Conservation (phyloP, 768 basidiomycete genomes). For the Lentinula edodes region DNA sequence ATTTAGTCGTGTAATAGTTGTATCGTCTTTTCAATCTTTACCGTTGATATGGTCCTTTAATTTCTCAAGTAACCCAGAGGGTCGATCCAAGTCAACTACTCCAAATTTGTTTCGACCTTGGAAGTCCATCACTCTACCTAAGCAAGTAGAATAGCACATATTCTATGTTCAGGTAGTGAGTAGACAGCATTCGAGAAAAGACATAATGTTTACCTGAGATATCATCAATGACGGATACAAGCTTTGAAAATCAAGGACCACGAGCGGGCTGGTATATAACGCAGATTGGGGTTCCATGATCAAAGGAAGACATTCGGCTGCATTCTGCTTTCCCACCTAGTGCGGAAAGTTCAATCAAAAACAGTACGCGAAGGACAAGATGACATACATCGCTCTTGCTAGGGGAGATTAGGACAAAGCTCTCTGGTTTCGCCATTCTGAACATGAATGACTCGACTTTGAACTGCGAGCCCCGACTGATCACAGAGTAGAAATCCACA, state of each 20-base stretch:
- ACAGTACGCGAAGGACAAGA: not conserved
- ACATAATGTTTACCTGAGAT: conserved; percentile 29
- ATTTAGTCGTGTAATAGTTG: not conserved
- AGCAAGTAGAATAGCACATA: conserved; percentile 93
- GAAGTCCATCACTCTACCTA: conserved; percentile 85
- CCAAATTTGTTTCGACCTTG: conserved; percentile 88
- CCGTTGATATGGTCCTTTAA: conserved; percentile 76
- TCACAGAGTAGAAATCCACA: conserved; percentile 93
- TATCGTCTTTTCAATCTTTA: conserved; percentile 23
- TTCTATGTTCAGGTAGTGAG: conserved; percentile 49
- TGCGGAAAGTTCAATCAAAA: conserved; percentile 4
- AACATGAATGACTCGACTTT: conserved; percentile 99
- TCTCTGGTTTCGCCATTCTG: conserved; percentile 94
- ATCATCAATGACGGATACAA: conserved; percentile 98
- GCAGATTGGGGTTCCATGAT: conserved; percentile 93
- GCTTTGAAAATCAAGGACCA: conserved; percentile 95
- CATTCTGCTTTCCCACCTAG: conserved; percentile 93
- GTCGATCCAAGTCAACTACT: conserved; percentile 64
- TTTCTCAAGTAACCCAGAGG: conserved; percentile 60
- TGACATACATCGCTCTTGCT: conserved; percentile 71
- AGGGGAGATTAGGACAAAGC: conserved; percentile 85
- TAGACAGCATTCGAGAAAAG: no score
- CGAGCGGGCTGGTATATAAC: conserved; percentile 87
- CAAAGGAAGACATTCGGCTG: conserved; percentile 92
- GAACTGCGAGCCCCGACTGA: conserved; percentile 94